A percentile compares a stretch with the other conserved stretches of the same genome.
These are phyloP conservation scores for Prunella vulgaris DNA, from an alignment of 257 asterid genomes.

Conservation along the genomic window DNA sequence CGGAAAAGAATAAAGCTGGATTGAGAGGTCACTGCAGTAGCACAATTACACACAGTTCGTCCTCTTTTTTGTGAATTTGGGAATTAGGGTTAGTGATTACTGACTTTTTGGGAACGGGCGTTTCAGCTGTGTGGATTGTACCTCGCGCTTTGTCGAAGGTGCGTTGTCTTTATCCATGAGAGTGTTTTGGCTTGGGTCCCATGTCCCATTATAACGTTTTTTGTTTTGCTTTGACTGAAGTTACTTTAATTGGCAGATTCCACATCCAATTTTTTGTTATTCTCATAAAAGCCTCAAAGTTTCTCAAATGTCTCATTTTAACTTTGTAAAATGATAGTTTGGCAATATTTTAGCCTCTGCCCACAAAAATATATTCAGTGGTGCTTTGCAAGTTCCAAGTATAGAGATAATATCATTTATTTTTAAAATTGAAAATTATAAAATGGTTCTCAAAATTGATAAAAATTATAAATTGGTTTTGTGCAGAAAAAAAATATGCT, in stretches of 20 bases:
- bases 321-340: background rate
- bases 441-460: too few relatives aligned
- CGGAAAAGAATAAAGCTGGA: constrained; percentile 24
- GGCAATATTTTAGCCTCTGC: too few relatives aligned
- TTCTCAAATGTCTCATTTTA: background rate
- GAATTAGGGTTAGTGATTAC: constrained; percentile 27
- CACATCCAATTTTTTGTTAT: constrained; percentile 4
- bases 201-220: constrained; percentile 18
- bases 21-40: background rate
- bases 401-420: too few relatives aligned
- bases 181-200: constrained; percentile 23
- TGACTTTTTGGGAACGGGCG: constrained; percentile 15
- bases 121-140: constrained; percentile 12
- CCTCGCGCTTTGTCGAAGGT: constrained; percentile 9
- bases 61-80: constrained; percentile 21
- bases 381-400: too few relatives aligned
- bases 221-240: constrained; percentile 20
- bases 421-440: too few relatives aligned
- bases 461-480: too few relatives aligned
- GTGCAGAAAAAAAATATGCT: too few relatives aligned
- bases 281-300: background rate
- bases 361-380: too few relatives aligned
- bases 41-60: constrained; percentile 2
- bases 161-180: constrained; percentile 16
- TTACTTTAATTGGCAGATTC: constrained; percentile 19